phyloP scores from a whole-genome alignment of 169 alveolate genomes.

The Eimeria zaria region DNA sequence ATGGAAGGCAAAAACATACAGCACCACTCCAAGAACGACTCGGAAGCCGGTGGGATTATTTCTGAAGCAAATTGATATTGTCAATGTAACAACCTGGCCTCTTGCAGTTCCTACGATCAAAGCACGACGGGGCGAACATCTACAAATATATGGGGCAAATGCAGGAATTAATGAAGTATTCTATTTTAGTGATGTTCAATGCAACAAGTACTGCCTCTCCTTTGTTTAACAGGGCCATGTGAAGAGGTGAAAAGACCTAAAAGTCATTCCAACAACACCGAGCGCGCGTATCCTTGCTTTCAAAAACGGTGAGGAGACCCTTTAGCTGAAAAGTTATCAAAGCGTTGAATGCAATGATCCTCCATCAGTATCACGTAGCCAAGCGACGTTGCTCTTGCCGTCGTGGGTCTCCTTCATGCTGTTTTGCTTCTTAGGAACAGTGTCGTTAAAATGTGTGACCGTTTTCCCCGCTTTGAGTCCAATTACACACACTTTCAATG shows the following conservation, averaged over 20 bases:
- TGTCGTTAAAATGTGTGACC: neutral
- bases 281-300: conserved; percentile 57
- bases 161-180: too few relatives aligned
- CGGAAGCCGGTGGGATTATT: neutral
- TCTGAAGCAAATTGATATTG: neutral
- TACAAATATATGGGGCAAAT: neutral
- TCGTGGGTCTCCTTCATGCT: neutral
- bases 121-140: neutral
- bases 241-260: neutral
- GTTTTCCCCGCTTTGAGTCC: neutral
- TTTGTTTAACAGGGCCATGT: neutral
- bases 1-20: neutral
- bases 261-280: neutral
- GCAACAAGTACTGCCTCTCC: too few relatives aligned
- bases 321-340: neutral
- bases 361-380: neutral
- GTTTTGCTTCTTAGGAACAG: neutral
- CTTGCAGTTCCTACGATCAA: neutral
- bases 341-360: neutral
- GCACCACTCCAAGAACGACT: neutral
- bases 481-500: neutral
- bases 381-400: neutral
- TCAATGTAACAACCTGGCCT: neutral
- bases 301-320: conserved; percentile 57
- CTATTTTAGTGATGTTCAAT: neutral